Base-by-base conservation (phyloP, 768 basidiomycete species). In the Aureoboletus auriporus region DNA sequence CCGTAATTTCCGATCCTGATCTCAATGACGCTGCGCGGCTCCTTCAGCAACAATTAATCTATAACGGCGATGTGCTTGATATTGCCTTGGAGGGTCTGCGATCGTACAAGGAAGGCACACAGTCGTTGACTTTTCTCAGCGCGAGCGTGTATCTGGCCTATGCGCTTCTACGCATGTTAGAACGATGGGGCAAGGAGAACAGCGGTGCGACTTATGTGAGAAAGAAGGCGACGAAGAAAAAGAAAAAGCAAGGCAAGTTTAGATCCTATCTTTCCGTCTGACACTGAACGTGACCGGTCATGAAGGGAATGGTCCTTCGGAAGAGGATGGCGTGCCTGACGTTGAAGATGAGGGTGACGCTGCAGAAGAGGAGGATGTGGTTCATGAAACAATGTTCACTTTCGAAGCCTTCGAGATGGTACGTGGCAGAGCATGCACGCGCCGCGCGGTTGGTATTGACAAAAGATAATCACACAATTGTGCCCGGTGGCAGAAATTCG, bases 41-140 rank as follows among this genome's bases (percentile, higher is more conserved):
- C 16, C 74, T 98, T 2, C 89, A 93, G 58, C 83, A 92, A 54
- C 91, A 96, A 64, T 73, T 99, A 23, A 86, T 97, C 60, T 98
- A 97, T 71, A 93, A 93, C 58, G 93, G 91, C 30, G 93, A 97
- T 54, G 84, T 94, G 14, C 82, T 98, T 46, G 94, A 98, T 56
- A 81, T 93, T 20, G 80, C 93, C 0, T 71, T 93, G 38, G 84
- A 87, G 23, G 84, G 88, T 46, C 66, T 98, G 42, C 74, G 79
- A 41, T 72, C 74, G 23, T 97, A 93, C 74, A 89, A 85, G 55
- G 79, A 86, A 39, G 92, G 84, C 42, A 85, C 89, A 6, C 86
- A 88, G 55, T 79, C 78, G 2, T 69, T 86, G 42, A 82, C 84
- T 8, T 97, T 92, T 70, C 82, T 98, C 44, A 89, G 93, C 62